Base-by-base conservation (phyloP, 306 rosid genomes). In the Ziziphus jujuba region DNA sequence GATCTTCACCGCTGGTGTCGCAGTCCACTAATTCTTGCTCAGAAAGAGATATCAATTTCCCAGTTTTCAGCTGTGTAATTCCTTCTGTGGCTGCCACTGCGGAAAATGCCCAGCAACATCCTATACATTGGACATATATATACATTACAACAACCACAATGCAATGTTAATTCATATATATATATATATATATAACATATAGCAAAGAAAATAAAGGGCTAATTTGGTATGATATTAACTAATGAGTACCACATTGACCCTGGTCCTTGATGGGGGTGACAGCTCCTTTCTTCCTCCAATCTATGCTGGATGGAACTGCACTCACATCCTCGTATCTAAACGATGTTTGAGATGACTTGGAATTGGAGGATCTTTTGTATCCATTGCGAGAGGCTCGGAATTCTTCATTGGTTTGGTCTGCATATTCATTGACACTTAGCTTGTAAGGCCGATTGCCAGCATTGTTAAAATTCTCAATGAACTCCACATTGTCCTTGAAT, bases 21-120 rank as follows among this genome's bases (percentile, higher is more conserved):
- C 84, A 76, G 25, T 83, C 80, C 9, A 73, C 24, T 15, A 79
- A 45, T 44, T 82, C 75, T 70, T 79, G 84, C 55, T 75, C 80
- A 0, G 82, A 79, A 35, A 83, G 20, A 6, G 87, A 72, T 19
- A 35, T 1, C 40, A 83, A 56, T 0, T 72, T 69, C 5, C 82
- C 78, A 0, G 44, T 66, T 53, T 59, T 38, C 6, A 56, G 28
- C 70, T 82, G 40, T 67, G 25, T 56, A 7, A 48, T 20, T n/a
- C 79, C 79, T 56, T 67, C 72, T 23, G 17, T 56, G 3, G 71
- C 72, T 3, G 38, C 72, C 21, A 56, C 63, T 14, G 63, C 61
- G 14, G 63, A 67, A 16, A 67, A 67, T 4, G 72, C 72, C 72
- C 72, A 67, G 21, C 72, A 67, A 53, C 72, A 66, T 66, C 71